Evolutionary conservation across 768 basidiomycete genomes (phyloP).

Genomic region (Galerina sulciceps): DNA sequence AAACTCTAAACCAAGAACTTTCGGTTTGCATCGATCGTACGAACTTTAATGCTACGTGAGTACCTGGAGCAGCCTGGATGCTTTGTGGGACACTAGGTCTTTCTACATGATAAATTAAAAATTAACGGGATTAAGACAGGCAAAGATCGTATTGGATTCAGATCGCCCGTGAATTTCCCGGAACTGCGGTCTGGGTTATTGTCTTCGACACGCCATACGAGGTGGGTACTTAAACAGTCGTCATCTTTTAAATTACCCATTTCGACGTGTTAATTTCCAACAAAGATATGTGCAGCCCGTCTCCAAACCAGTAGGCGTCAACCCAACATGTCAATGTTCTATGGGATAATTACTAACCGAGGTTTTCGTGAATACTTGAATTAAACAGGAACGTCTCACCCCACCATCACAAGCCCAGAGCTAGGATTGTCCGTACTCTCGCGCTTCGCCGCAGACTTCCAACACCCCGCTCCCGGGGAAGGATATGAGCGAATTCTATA

Average conservation of each 20-base stretch:
- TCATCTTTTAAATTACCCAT: constrained; percentile 24
- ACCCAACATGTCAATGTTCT: neutral
- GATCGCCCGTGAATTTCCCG: constrained; percentile 70
- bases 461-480: constrained; percentile 58
- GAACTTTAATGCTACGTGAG: constrained; percentile 72
- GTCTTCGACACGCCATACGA: constrained; percentile 80
- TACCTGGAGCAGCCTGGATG: constrained; percentile 11
- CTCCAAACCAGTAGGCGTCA: constrained; percentile 52
- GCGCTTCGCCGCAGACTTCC: constrained; percentile 66
- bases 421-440: constrained; percentile 64
- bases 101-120: neutral
- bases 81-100: neutral
- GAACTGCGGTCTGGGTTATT: constrained; percentile 70
- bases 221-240: constrained; percentile 42
- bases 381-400: constrained; percentile 66
- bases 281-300: constrained; percentile 65
- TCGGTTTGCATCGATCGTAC: constrained; percentile 85
- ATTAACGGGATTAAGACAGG: constrained; percentile 37
- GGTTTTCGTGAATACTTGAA: constrained; percentile 5
- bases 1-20: constrained; percentile 54
- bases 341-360: constrained; percentile 1
- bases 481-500: constrained; percentile 66
- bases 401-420: constrained; percentile 70
- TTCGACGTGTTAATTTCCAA: constrained; percentile 21
- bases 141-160: constrained; percentile 77